Evolutionary conservation across 2,329 filamentous ascomycete species (phyloP), one percentile per base, ranked within the genome.

Genomic region (Cladosporium sp.): DNA sequence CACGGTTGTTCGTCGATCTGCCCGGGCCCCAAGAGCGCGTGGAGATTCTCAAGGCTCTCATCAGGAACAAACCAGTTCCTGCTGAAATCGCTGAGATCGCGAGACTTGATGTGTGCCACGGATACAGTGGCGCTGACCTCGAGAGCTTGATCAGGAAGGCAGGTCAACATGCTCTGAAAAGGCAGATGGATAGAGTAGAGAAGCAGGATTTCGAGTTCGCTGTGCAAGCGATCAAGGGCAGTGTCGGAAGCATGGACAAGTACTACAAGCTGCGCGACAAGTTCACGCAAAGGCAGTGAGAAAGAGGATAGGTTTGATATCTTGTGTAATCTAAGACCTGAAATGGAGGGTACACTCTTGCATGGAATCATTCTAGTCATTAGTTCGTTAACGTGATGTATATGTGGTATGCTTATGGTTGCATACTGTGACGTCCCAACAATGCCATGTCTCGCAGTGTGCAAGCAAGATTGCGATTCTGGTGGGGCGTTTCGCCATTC

Each of bases 1-100:
- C 86, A 0, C 81, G 86, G n/a, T 78, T 97, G 22, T 96, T 92
- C 61, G 86, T 98, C 37, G 91, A 93, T 63, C 74, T 97, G 0
- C 93, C 93, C 0, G 85, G 83, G 22, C 76, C 85, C 0, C 77
- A 84, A 7, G 90, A 95, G 66, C 80, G 93, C 11, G 87, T 87
- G 0, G 89, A 95, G 53, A 98, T 98, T 56, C 75, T 98, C 18
- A 78, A 78, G 52, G 89, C 91, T 2, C 65, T 86, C 54, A 72
- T 84, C 31, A 74, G 75, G 51, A 77, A 75, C 16, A 74, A 78
- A 32, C 72, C 69, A 2, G 70, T 82, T 8, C 73, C 79, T 1
- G 46, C 55, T 4, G 58, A 59, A 4, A 54, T 67, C 13, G 81
- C 81, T 3, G 70, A 71, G 3, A 76, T 95, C 4, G 92, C 88